Conservation (phyloP, 768 basidiomycete species). For the Mycena latifolia region DNA sequence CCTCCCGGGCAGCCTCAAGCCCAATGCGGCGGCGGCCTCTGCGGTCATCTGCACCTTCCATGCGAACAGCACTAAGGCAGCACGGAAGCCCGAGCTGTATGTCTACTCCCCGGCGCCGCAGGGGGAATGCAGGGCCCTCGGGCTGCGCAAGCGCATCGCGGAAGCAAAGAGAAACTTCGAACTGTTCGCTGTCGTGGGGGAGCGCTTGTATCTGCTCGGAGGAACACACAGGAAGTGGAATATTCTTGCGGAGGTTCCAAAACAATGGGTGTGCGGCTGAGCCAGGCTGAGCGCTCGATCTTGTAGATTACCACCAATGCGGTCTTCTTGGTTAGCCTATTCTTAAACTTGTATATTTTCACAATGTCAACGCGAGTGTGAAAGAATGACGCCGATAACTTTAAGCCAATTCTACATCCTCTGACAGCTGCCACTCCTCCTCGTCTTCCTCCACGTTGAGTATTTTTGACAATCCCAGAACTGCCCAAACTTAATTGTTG, state of each 20-base stretch:
- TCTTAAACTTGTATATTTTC: too few species aligned
- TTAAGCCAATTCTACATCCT: too few species aligned
- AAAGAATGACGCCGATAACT: too few species aligned
- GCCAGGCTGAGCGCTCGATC: too few species aligned
- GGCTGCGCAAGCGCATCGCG: constrained; percentile 5
- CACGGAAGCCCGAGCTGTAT: constrained; percentile 5
- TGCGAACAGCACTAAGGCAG: neutral
- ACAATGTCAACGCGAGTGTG: too few species aligned
- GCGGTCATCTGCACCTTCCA: constrained; percentile 21
- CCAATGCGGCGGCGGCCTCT: neutral
- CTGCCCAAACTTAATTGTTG: too few species aligned
- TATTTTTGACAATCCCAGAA: too few species aligned
- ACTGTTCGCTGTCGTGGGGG: constrained; percentile 8
- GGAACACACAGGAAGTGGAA: constrained; percentile 3
- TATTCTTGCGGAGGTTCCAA: constrained; percentile 7
- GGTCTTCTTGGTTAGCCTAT: too few species aligned
- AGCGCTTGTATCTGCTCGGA: constrained; percentile 2
- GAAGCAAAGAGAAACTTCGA: constrained; percentile 1
- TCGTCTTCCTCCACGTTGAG: too few species aligned
- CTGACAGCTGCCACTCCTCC: too few species aligned
- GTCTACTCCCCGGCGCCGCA: constrained; percentile 10
- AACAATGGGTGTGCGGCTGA: constrained; percentile 2
- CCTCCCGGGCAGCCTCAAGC: constrained; percentile 3
- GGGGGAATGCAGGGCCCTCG: constrained; percentile 1
- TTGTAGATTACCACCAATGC: too few species aligned